Base-by-base conservation (phyloP, 2,329 filamentous ascomycete genomes). In the Coccinonectria pachysandricola region DNA sequence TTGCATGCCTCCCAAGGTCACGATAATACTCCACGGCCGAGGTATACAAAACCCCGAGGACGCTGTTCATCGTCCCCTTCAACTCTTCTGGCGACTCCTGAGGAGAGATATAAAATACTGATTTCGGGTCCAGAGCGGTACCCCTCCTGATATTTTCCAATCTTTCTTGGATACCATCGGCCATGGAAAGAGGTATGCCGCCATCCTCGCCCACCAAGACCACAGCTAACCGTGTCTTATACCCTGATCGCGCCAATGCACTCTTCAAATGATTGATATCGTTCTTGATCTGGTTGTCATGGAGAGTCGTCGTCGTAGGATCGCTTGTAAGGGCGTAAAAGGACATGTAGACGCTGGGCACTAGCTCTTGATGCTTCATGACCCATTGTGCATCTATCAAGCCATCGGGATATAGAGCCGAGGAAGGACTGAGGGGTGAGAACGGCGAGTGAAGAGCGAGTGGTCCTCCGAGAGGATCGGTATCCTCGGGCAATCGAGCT, bases 1-100 rank as follows among this genome's bases (percentile, higher is more conserved):
- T 75, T 7, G 81, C 70, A 60, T 94, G 88, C 33, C 93, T 87
- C n/a, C 85, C 86, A 8, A 96, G 66, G 43, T 98, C 88, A 23
- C 87, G 71, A 52, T 96, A 96, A 54, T 95, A 94, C 44, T 98
- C 91, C 23, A 88, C 62, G 12, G 83, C 75, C 12, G 76, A 64
- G 1, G 77, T 73, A 33, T 88, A 85, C 22, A 95, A 54, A 1
- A 78, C 70, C 2, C 72, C 63, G 23, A 95, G 63, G 20, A 93
- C 71, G 26, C 71, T 79, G 28, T 79, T 74, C 1, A 80, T 75
- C 38, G 88, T 85, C 6, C 75, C 72, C 34, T 75, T 69, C 12
- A 92, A 58, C 46, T 93, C 85, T 2, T 71, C 66, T 3, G 68
- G 60, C 4, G 83, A 79, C 6, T 78, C 75, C 41, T 79, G 74